Conservation (phyloP, 306 rosid genomes). For the Heteromeles arbutifolia region DNA sequence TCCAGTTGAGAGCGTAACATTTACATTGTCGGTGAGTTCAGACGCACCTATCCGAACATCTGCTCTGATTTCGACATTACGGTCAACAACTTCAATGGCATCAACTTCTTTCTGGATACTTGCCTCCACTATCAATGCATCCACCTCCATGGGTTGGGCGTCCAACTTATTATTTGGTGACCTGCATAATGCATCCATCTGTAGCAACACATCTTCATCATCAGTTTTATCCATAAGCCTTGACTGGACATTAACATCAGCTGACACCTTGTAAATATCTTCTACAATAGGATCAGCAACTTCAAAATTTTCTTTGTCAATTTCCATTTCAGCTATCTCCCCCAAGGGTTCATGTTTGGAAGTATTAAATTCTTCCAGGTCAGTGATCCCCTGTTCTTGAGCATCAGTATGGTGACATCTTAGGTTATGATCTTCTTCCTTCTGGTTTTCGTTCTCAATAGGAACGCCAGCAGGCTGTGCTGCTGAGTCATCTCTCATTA, state of each 20-base stretch:
- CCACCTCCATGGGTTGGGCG: constrained; percentile 34
- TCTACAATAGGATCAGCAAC: constrained; percentile 31
- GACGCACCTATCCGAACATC: constrained; percentile 32
- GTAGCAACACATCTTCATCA: constrained; percentile 39
- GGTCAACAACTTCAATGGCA: constrained; percentile 26
- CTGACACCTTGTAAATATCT: constrained; percentile 24
- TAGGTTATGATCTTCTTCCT: constrained; percentile 26
- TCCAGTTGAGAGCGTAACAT: constrained; percentile 36
- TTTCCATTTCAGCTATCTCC: constrained; percentile 34
- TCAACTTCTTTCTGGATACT: constrained; percentile 27
- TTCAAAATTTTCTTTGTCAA: constrained; percentile 29
- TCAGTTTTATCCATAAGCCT: constrained; percentile 30
- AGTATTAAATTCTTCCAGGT: constrained; percentile 22
- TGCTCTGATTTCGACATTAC: constrained; percentile 29
- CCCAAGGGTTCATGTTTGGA: constrained; percentile 31
- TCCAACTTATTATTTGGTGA: constrained; percentile 39
- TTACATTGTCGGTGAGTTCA: constrained; percentile 22
- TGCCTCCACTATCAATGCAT: constrained; percentile 25
- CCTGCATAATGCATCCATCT: constrained; percentile 30
- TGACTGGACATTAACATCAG: constrained; percentile 22
- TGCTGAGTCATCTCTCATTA: constrained; percentile 40
- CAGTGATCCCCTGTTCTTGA: constrained; percentile 18
- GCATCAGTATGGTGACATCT: constrained; percentile 36
- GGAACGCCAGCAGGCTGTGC: constrained; percentile 30
- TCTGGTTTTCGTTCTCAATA: constrained; percentile 27